A percentile compares a stretch with the other conserved stretches of the same genome.
These are phyloP conservation scores for Saitozyma podzolica DNA, from an alignment of 768 basidiomycete species.

Conservation along the genomic window DNA sequence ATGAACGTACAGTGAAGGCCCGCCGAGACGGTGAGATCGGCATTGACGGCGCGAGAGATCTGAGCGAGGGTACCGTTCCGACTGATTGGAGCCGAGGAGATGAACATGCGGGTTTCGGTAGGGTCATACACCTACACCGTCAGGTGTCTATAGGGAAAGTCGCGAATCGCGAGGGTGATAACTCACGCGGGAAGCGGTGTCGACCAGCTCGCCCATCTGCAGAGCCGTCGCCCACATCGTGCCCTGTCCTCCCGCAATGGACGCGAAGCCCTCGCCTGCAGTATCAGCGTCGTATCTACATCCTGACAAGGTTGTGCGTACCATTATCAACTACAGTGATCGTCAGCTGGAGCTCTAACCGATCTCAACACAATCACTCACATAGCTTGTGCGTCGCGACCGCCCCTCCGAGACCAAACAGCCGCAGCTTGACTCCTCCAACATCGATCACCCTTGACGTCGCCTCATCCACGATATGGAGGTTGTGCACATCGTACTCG, in stretches of 20 bases:
- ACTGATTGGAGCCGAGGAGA: constrained; percentile 89
- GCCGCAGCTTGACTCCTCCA: constrained; percentile 86
- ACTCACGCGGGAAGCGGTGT: constrained; percentile 85
- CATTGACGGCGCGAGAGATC: constrained; percentile 84
- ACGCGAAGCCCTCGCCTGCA: constrained; percentile 76
- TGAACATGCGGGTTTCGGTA: constrained; percentile 87
- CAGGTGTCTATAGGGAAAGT: background rate
- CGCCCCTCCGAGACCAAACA: constrained; percentile 95
- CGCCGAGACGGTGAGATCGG: constrained; percentile 89
- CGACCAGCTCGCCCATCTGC: constrained; percentile 96
- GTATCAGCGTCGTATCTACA: constrained; percentile 3
- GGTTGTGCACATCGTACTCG: constrained; percentile 79
- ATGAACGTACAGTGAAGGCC: constrained; percentile 71
- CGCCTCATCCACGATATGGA: constrained; percentile 90
- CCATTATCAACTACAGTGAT: constrained; percentile 38
- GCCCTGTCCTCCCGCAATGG: constrained; percentile 96
- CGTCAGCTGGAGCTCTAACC: constrained; percentile 8
- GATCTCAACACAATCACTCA: constrained; percentile 24
- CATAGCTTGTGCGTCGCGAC: constrained; percentile 80
- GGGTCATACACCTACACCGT: constrained; percentile 65
- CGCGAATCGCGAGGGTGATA: background rate
- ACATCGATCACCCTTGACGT: constrained; percentile 89
- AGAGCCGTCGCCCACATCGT: constrained; percentile 99
- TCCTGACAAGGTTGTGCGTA: constrained; percentile 68
- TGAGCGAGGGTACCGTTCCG: constrained; percentile 90